Percentiles rank a stretch among this genome's conserved stretches.
Evolutionary conservation across 208 protist species (phyloP).

Genomic region (Trypanosoma lewisi): DNA sequence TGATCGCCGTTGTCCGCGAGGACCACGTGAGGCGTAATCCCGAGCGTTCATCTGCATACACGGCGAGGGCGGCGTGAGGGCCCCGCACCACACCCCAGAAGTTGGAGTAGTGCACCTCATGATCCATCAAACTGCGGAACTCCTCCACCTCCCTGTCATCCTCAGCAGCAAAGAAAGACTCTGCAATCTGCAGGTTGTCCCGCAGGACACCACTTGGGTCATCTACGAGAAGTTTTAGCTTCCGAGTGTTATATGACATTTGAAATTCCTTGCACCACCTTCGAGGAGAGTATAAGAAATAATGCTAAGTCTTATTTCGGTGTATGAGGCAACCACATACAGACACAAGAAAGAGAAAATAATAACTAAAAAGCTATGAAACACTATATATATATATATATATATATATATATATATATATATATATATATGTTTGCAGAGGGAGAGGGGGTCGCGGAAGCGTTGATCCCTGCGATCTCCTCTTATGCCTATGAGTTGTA

Average conservation of each 20-base stretch:
- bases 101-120: constrained; percentile 51
- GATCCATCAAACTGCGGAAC: constrained; percentile 42
- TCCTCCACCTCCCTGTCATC: constrained; percentile 69
- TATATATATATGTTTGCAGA: too few species aligned
- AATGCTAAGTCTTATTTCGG: too few species aligned
- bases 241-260: constrained; percentile 77
- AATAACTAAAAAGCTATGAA: too few species aligned
- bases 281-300: too few species aligned
- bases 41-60: constrained; percentile 45
- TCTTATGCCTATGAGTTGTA: too few species aligned
- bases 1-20: constrained; percentile 41
- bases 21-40: constrained; percentile 71
- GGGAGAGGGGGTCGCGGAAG: too few species aligned
- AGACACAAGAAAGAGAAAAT: too few species aligned
- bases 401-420: too few species aligned
- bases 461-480: too few species aligned
- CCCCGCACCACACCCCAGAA: constrained; percentile 84
- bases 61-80: constrained; percentile 40
- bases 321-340: too few species aligned
- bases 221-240: constrained; percentile 80
- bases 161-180: constrained; percentile 70
- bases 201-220: constrained; percentile 60
- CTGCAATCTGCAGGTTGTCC: constrained; percentile 37
- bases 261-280: not conserved
- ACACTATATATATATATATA: too few species aligned